Conservation (phyloP, 2,329 filamentous ascomycete species). For the Microsporum audouinii region DNA sequence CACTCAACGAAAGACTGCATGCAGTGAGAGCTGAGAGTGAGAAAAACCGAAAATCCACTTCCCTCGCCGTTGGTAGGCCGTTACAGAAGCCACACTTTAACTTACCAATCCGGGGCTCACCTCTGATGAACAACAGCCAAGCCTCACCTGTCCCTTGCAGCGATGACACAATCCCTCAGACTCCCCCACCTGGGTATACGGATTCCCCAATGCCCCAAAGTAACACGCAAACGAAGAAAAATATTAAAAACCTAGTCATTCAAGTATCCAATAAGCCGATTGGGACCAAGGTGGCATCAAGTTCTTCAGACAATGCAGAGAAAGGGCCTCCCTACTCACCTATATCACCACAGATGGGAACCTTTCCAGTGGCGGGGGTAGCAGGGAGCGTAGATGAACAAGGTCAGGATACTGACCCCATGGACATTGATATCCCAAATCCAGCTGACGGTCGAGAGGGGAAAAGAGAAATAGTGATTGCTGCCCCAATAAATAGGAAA, state of each 20-base stretch:
- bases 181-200: background rate
- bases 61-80: background rate
- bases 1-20: slow-evolving; percentile 11
- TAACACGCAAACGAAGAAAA: background rate
- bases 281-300: background rate
- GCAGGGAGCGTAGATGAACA: background rate
- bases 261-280: background rate
- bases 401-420: background rate
- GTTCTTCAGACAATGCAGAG: background rate
- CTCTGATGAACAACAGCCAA: background rate
- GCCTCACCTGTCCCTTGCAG: background rate
- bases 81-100: background rate
- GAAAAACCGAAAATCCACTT: background rate
- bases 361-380: background rate
- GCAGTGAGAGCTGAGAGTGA: slow-evolving; percentile 13
- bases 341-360: slow-evolving; percentile 1
- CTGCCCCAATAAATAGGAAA: background rate
- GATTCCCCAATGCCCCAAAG: background rate
- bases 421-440: background rate
- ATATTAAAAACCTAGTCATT: background rate
- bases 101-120: background rate
- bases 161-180: background rate
- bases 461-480: background rate
- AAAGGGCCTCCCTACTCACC: slow-evolving; percentile 7
- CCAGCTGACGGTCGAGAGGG: background rate